Percentiles rank a stretch among this genome's conserved stretches.
Evolutionary conservation across 116 monocot species (phyloP).

Genomic region (Posidonia oceanica): DNA sequence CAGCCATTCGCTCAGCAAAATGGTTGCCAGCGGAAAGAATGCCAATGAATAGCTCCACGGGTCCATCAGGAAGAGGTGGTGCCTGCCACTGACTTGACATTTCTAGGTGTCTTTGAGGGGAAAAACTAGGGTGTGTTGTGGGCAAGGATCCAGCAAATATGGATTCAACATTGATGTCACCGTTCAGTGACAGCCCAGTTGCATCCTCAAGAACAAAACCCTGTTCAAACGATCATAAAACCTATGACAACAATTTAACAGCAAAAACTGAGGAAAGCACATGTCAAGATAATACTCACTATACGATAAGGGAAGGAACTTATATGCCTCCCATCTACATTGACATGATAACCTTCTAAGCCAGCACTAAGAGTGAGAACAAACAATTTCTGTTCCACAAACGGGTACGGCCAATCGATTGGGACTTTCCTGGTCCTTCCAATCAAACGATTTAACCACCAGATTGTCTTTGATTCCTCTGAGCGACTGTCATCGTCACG

Average conservation of each 20-base stretch:
- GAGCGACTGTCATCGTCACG: slow-evolving; percentile 35
- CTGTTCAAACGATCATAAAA: slow-evolving; percentile 15
- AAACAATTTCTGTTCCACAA: slow-evolving; percentile 53
- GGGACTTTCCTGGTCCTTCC: slow-evolving; percentile 50
- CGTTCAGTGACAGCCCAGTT: slow-evolving; percentile 58
- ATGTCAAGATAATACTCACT: slow-evolving; percentile 20
- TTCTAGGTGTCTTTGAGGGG: slow-evolving; percentile 38
- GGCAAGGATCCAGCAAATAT: slow-evolving; percentile 60
- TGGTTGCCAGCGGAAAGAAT: slow-evolving; percentile 70
- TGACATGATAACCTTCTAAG: slow-evolving; percentile 74
- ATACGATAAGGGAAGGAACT: slow-evolving; percentile 71
- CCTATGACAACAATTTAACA: background rate
- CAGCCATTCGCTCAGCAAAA: slow-evolving; percentile 66
- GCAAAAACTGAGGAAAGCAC: background rate
- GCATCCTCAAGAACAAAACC: slow-evolving; percentile 85
- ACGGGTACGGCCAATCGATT: slow-evolving; percentile 73
- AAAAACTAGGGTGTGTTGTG: slow-evolving; percentile 55
- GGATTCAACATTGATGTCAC: slow-evolving; percentile 56
- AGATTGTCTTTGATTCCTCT: slow-evolving; percentile 48
- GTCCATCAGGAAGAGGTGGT: slow-evolving; percentile 39
- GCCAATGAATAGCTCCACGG: slow-evolving; percentile 53
- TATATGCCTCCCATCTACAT: slow-evolving; percentile 58
- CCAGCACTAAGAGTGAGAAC: slow-evolving; percentile 75
- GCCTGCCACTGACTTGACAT: slow-evolving; percentile 43
- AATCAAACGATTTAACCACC: slow-evolving; percentile 67